Evolutionary conservation across 495 filamentous ascomycete species (phyloP).

Genomic region (Glutinoglossum americanum): DNA sequence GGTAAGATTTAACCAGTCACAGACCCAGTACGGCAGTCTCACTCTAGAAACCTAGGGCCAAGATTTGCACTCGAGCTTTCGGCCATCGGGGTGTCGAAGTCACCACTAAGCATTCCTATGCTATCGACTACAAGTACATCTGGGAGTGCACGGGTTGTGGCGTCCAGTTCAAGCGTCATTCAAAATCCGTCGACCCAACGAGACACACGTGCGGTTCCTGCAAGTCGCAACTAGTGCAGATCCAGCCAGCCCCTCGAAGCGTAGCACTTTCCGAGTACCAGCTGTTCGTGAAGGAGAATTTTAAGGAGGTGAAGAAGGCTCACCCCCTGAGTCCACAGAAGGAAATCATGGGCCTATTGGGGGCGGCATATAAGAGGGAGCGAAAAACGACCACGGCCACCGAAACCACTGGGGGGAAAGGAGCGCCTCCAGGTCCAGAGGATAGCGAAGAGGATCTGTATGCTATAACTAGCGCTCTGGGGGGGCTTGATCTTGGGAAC

Average conservation of each 20-base stretch:
- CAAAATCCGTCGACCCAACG: slow-evolving; percentile 50
- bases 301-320: slow-evolving; percentile 29
- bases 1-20: slow-evolving; percentile 20
- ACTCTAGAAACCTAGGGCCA: slow-evolving; percentile 18
- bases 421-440: neutral
- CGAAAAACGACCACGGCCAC: neutral
- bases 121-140: slow-evolving; percentile 74
- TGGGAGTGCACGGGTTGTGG: slow-evolving; percentile 61
- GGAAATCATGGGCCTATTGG: slow-evolving; percentile 41
- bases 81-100: slow-evolving; percentile 38
- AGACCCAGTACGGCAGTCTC: slow-evolving; percentile 1
- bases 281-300: slow-evolving; percentile 42
- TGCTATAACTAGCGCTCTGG: neutral
- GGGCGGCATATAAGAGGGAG: slow-evolving; percentile 26
- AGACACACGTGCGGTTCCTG: slow-evolving; percentile 51
- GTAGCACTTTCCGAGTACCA: slow-evolving; percentile 33
- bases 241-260: slow-evolving; percentile 50
- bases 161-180: slow-evolving; percentile 53
- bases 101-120: slow-evolving; percentile 70
- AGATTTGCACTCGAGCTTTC: slow-evolving; percentile 24
- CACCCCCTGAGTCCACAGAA: slow-evolving; percentile 32
- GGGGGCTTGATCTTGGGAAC: neutral
- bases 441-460: neutral
- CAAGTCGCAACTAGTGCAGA: slow-evolving; percentile 44
- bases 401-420: neutral